Evolutionary conservation across 768 basidiomycete genomes (phyloP), one percentile per base, ranked within the genome.

Genomic region (Pleurotus pulmonarius): DNA sequence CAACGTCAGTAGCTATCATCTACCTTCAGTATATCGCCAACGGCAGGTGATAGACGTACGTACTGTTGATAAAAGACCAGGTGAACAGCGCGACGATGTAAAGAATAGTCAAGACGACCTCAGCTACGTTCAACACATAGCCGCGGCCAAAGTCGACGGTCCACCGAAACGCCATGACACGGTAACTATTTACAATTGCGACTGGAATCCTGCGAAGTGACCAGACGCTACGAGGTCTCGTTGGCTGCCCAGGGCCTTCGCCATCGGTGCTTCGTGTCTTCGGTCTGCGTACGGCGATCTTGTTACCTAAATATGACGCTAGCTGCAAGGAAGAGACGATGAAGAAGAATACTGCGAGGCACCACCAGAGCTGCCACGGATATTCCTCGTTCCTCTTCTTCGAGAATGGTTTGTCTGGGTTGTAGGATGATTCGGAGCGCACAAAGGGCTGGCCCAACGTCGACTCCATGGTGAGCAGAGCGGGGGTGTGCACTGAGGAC

Each of bases 51-150:
- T 12, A 45, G 40, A 3, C 9, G 20, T 26, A 18, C 51, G 16
- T 29, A 49, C n/a, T 25, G n/a, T 38, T 48, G n/a, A 40, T 46
- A 26, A 55, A 55, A 13, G 41, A 45, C 54, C 54, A 55, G 5
- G 54, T 55, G n/a, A 55, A 55, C 16, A 55, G 22, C 25, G 25
- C 43, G 44, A 46, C 25, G 7, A 55, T 55, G 20, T 55, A 55
- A 11, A 37, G 3, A 25, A 55, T 22, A 2, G 54, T 55, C 54
- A 55, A 26, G 44, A 34, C 16, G 43, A 55, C 43, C 44, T 55
- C 75, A 5, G 71, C 68, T 13, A 71, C n/a, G 49, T 72, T 75
- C 47, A 75, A 62, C 4, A 64, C 65, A 55, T 67, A 70, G 5
- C 53, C 63, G n/a, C 49, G 47, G 16, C 72, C 72, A 9, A 74